Conservation (phyloP, 1,139 yeast species). For the Candida buenavistaensis region DNA sequence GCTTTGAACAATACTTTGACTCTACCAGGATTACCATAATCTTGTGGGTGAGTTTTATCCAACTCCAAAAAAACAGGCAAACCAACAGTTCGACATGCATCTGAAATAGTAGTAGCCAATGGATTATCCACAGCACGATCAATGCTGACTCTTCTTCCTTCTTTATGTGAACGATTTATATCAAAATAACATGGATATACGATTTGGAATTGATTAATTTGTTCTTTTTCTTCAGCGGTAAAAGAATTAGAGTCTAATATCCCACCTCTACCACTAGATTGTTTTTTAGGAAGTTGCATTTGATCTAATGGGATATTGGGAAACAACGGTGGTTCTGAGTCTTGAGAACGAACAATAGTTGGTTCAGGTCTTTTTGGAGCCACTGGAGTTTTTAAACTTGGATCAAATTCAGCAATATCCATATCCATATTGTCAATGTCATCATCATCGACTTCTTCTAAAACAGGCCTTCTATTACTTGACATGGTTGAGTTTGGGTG, state of each 20-base stretch:
- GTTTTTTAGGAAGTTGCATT: constrained; percentile 12
- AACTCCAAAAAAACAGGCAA: constrained; percentile 67
- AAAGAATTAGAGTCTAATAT: constrained; percentile 40
- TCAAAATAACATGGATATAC: constrained; percentile 94
- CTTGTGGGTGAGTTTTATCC: constrained; percentile 92
- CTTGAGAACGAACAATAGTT: constrained; percentile 63
- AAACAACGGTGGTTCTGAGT: constrained; percentile 32
- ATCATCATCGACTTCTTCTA: constrained; percentile 86
- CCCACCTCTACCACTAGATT: constrained; percentile 11
- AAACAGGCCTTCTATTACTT: constrained; percentile 55
- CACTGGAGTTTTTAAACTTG: constrained; percentile 63
- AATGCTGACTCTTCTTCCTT: constrained; percentile 79
- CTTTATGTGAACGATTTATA: constrained; percentile 64
- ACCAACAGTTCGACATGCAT: constrained; percentile 52
- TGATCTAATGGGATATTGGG: constrained; percentile 22
- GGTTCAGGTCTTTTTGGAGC: constrained; percentile 68
- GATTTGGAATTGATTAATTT: constrained; percentile 67
- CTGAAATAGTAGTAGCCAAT: constrained; percentile 76
- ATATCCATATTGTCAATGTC: constrained; percentile 90
- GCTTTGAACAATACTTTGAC: constrained; percentile 71
- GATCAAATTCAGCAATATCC: constrained; percentile 91
- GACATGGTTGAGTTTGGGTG: constrained; percentile 28
- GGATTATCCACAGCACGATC: constrained; percentile 81
- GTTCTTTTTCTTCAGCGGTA: constrained; percentile 53
- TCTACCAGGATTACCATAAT: constrained; percentile 95